Evolutionary conservation across 2,329 filamentous ascomycete species (phyloP), one percentile per base, ranked within the genome.

Genomic region (Ascochyta pisi): DNA sequence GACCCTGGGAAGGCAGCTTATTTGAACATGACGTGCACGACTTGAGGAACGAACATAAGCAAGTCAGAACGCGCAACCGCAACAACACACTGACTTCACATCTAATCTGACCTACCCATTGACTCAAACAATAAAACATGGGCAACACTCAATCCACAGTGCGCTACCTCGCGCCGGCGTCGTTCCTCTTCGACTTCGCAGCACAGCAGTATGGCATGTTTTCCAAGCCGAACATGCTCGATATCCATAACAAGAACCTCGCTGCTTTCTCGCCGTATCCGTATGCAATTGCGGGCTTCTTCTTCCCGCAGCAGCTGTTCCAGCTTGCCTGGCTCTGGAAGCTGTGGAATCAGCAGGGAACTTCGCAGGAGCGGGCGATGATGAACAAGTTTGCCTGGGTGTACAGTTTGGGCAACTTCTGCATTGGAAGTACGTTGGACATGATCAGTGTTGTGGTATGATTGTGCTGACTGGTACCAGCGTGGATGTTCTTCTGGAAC

Each of bases 401-500:
- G 56, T 86, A 86, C 65, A 76, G 76, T 3, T 51, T 86, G 4
- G 84, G 84, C 0, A 86, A 86, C 64, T 52, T 85, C 1, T 86
- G 84, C 65, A 86, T 86, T 54, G 84, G 83, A 34, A 81, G 83
- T 80, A 69, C 61, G 80, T 76, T 22, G 15, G 34, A 31, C 23
- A 12, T 19, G 22, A 26, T 9, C 27, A 15, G 16, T 29, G 19
- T 22, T 31, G 4, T 4, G 42, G 40, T 3, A 40, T 2, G 22
- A 37, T 4, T 23, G 27, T 22, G 22, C 43, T 53, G 22, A 54
- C 8, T 13, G 19, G 3, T 9, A 1, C 4, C 38, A 79, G 78
- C 79, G 3, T 85, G 84, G 84, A 85, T 86, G 83, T 79, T 86
- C 62, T 86, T 85, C 75, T 87, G 84, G 84, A 86, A 86, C 62